Evolutionary conservation across 2,329 filamentous ascomycete species (phyloP), one percentile per base, ranked within the genome.

Genomic region (Cytospora paraplurivora): DNA sequence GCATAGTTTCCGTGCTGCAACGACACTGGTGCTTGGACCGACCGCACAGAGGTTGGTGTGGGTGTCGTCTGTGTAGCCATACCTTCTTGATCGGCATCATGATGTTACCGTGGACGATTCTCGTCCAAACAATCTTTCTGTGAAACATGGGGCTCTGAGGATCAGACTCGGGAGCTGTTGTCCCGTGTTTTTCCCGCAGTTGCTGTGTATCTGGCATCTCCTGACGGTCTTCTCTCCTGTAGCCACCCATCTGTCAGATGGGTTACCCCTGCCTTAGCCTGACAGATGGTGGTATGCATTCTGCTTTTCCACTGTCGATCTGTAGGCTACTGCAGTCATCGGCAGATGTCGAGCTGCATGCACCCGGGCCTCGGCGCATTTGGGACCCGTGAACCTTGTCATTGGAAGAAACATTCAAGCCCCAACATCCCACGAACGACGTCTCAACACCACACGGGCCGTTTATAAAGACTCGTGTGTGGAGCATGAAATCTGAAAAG

Each of bases 241-340:
- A 33, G n/a, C 27, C 51, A 44, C 38, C n/a, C 17, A 35, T 51
- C 52, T 55, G 34, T 53, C 63, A 54, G 50, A 56, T 61, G 54
- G 51, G 41, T 13, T 38, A 61, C 62, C 61, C 64, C 61, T 66
- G 64, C 56, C 27, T 49, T 47, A 38, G 59, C 57, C 56, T 61
- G 62, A 58, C 62, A 60, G n/a, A 19, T 21, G 6, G 21, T 47
- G 51, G 34, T 56, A 38, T 66, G 62, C 53, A 61, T 63, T 53
- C 37, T 61, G 47, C 41, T 55, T 61, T 38, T 61, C 37, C 21
- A 19, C 27, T 61, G 44, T 53, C 33, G 54, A 61, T 50, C 47
- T 61, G 59, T 44, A 55, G 51, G n/a, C 47, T 50, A 38, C 59
- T 61, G 38, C 59, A 44, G 49, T 49, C 32, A 50, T 52, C 52